A percentile compares a stretch with the other conserved stretches of the same genome.
Conservation (phyloP, 371 early-diverging fungal species). For the Rhizopus stolonifer region DNA sequence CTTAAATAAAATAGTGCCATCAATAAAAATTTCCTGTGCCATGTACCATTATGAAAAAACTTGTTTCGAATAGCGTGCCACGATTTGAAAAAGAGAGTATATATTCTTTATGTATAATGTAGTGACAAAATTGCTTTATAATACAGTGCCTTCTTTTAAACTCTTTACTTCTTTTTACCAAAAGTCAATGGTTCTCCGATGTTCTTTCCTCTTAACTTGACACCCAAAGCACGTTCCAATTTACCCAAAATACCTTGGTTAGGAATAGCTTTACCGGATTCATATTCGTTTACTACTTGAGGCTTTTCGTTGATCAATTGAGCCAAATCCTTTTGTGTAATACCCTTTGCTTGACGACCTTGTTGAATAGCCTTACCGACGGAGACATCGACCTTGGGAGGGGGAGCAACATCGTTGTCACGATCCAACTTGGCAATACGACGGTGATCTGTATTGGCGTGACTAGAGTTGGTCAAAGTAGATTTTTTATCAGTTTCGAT, state of each 20-base stretch:
- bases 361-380: slow-evolving; percentile 87
- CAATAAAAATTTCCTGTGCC: no score
- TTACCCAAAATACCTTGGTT: slow-evolving; percentile 92
- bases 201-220: slow-evolving; percentile 90
- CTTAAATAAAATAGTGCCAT: no score
- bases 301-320: slow-evolving; percentile 82
- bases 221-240: slow-evolving; percentile 86
- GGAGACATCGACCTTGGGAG: slow-evolving; percentile 69
- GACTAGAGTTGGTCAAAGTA: slow-evolving; percentile 60
- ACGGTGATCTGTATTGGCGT: slow-evolving; percentile 74
- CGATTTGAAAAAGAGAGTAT: not conserved
- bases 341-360: slow-evolving; percentile 72
- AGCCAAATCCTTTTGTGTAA: slow-evolving; percentile 92
- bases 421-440: slow-evolving; percentile 89
- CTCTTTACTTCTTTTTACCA: slow-evolving; percentile 61
- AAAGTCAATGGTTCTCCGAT: slow-evolving; percentile 75
- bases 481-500: slow-evolving; percentile 70
- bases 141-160: not conserved
- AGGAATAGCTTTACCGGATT: slow-evolving; percentile 85
- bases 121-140: not conserved
- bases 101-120: not conserved
- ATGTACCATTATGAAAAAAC: no score
- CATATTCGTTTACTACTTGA: slow-evolving; percentile 86
- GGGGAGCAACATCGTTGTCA: slow-evolving; percentile 81
- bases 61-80: no score